Base-by-base conservation (phyloP, 352 stramenopile species). In the Aphanomyces stellatus region DNA sequence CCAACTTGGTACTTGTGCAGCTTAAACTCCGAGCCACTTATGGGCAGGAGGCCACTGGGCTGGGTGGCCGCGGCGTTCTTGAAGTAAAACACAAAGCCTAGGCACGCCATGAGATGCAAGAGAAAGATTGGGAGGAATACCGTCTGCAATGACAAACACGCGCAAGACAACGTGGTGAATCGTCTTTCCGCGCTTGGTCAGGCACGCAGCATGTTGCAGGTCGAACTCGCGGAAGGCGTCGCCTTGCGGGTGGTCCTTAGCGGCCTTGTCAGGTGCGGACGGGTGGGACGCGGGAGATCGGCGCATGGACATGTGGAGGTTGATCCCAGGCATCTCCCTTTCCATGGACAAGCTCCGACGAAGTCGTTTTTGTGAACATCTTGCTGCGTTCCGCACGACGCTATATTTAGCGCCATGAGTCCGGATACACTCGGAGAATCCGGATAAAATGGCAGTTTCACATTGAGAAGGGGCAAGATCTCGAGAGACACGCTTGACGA, bases 11-110 rank as follows among this genome's bases (percentile, higher is more conserved):
- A 90, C 66, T 82, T 88, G 72, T 92, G 83, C 27, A 80, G 72
- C 33, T 86, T 75, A 63, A 83, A 92, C 69, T 90, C 76, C 10
- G 83, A 71, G 65, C 81, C 79, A 43, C 86, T 74, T 13, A 92
- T 68, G 13, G 81, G 70, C 19, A 92, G 66, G 19, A 92, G 72
- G 0, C 83, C 83, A 60, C 79, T 88, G 3, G 81, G 83, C 53
- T 84, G 76, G 1, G 69, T 73, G 11, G 80, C 71, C 17, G 71
- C 57, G 3, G 77, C 71, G 46, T 76, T 74, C 48, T 86, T 79
- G 49, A 92, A 92, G 81, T 90, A 92, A 72, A 91, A 90, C 35
- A 92, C 63, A 59, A 88, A 89, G 53, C 76, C 81, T 91, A 48
- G n/a, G n/a, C 19, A 53, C 34, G 17, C 8, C n/a, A 40, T n/a